Conservation (phyloP, 2,329 filamentous ascomycete species). For the Fusarium sp. region DNA sequence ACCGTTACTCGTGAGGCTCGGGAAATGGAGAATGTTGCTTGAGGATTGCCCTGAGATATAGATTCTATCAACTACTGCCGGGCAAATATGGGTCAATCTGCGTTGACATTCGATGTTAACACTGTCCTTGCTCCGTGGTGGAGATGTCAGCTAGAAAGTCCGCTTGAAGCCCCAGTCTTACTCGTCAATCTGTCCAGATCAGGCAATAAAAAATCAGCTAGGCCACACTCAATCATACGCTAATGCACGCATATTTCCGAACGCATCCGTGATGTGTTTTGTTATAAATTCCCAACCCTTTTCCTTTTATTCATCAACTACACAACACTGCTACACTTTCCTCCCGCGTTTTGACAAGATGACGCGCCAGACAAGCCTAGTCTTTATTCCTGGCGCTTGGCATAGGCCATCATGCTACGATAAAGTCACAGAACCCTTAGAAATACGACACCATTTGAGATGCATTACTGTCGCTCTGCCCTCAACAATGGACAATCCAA, state of each 20-base stretch:
- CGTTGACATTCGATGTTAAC: neutral
- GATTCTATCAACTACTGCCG: neutral
- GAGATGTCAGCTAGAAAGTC: too few species aligned
- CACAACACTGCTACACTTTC: rapidly evolving
- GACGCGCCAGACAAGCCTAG: neutral
- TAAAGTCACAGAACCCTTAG: neutral
- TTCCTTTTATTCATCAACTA: rapidly evolving
- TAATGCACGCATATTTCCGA: too few species aligned
- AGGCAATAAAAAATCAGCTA: neutral
- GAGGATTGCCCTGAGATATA: neutral
- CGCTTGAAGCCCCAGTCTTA: too few species aligned
- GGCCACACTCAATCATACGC: too few species aligned
- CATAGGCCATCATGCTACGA: neutral
- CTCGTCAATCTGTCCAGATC: neutral
- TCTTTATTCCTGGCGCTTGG: constrained; percentile 1
- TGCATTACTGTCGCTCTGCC: neutral
- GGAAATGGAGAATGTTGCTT: neutral
- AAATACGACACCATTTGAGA: neutral
- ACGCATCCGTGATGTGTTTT: too few species aligned
- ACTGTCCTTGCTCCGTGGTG: too few species aligned
- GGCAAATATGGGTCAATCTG: too few species aligned
- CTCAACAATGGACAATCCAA: neutral
- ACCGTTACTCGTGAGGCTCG: neutral
- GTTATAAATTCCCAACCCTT: rapidly evolving
- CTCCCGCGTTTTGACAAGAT: neutral